Evolutionary conservation across 164 flowering plant species (phyloP).

Genomic region (Santalum album): DNA sequence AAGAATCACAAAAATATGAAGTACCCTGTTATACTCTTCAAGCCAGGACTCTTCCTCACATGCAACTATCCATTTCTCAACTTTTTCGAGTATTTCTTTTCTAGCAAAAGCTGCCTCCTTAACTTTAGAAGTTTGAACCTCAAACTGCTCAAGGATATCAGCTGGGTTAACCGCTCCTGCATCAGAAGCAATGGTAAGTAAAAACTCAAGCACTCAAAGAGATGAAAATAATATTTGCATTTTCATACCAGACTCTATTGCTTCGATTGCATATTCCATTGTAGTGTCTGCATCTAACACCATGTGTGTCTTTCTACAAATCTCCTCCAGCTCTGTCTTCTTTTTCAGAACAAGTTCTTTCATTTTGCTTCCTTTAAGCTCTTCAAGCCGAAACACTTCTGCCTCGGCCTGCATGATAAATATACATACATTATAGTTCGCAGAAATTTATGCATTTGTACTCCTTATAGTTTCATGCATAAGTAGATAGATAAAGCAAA

Average conservation of each 20-base stretch:
- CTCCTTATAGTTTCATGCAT: too few species aligned
- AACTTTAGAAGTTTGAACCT: slow-evolving; percentile 33
- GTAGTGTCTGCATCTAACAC: slow-evolving; percentile 41
- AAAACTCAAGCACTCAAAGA: not conserved
- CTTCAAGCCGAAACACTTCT: slow-evolving; percentile 78
- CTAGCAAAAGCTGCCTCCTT: slow-evolving; percentile 51
- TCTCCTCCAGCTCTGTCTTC: slow-evolving; percentile 75
- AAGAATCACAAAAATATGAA: slow-evolving; percentile 7
- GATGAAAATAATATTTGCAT: not conserved
- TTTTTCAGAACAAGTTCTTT: slow-evolving; percentile 87
- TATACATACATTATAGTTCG: too few species aligned
- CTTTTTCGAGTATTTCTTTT: slow-evolving; percentile 53
- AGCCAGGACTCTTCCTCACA: slow-evolving; percentile 68
- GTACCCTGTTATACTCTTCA: slow-evolving; percentile 62
- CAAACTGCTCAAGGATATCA: slow-evolving; percentile 35
- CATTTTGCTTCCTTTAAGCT: slow-evolving; percentile 82
- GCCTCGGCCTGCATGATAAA: slow-evolving; percentile 57
- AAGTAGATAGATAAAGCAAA: too few species aligned
- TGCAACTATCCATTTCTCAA: slow-evolving; percentile 61
- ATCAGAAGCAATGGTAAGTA: not conserved
- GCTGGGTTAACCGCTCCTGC: slow-evolving; percentile 37
- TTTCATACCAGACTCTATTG: slow-evolving; percentile 67
- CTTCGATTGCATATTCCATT: slow-evolving; percentile 52
- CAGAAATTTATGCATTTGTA: too few species aligned
- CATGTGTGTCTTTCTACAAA: slow-evolving; percentile 69